phyloP scores from a whole-genome alignment of 768 basidiomycete species.

The Agrocybe praecox region DNA sequence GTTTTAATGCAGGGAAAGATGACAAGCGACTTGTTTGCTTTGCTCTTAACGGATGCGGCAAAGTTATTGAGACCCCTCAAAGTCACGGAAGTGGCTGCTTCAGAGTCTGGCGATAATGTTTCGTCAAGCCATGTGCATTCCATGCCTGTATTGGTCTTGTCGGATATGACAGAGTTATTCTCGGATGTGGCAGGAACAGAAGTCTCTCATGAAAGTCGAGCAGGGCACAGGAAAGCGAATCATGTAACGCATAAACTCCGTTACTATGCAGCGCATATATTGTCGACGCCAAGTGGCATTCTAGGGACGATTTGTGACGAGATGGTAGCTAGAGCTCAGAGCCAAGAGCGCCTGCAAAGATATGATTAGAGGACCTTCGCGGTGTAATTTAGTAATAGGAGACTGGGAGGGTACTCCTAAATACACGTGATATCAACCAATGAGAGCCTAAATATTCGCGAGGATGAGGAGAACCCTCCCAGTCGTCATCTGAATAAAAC shows the following conservation, averaged over 20 bases:
- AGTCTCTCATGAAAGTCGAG: neutral
- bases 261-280: constrained; percentile 69
- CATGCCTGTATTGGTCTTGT: constrained; percentile 49
- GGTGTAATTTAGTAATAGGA: constrained; percentile 2
- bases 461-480: constrained; percentile 31
- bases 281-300: constrained; percentile 46
- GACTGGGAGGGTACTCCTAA: constrained; percentile 35
- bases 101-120: constrained; percentile 20
- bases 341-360: constrained; percentile 2
- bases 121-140: constrained; percentile 39
- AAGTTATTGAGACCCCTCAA: constrained; percentile 53
- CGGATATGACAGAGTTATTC: constrained; percentile 55
- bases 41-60: constrained; percentile 60
- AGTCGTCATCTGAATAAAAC: constrained; percentile 27
- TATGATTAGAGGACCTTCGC: neutral
- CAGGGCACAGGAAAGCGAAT: constrained; percentile 19
- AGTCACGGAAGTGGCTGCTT: constrained; percentile 28
- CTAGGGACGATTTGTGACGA: constrained; percentile 42
- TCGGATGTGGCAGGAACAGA: constrained; percentile 5
- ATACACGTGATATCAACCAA: constrained; percentile 20
- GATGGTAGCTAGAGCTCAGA: constrained; percentile 17
- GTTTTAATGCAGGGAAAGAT: constrained; percentile 31
- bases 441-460: neutral
- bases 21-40: constrained; percentile 44
- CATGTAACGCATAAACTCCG: constrained; percentile 61